These are phyloP conservation scores for Gilbertella persicaria DNA, from an alignment of 371 early-diverging fungal genomes.

Conservation along the genomic window DNA sequence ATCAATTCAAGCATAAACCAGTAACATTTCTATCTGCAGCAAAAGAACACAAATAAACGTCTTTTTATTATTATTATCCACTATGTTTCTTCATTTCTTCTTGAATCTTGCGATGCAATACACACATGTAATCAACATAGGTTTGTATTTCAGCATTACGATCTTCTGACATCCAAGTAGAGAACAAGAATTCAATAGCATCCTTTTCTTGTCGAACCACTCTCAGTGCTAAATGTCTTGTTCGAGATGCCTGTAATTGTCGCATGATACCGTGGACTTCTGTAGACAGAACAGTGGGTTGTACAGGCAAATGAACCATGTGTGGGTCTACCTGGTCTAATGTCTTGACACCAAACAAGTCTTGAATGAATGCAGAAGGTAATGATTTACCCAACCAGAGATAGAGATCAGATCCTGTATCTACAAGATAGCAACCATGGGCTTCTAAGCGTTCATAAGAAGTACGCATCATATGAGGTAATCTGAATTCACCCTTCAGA, in stretches of 20 bases:
- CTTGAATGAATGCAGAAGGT: constrained; percentile 58
- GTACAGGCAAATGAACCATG: constrained; percentile 58
- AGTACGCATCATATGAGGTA: constrained; percentile 76
- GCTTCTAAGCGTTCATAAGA: constrained; percentile 78
- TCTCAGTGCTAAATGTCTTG: constrained; percentile 38
- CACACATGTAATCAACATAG: constrained; percentile 93
- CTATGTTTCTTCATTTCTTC: constrained; percentile 63
- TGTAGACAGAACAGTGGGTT: constrained; percentile 57
- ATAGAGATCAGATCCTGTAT: constrained; percentile 78
- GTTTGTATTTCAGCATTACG: constrained; percentile 87
- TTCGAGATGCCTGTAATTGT: constrained; percentile 60
- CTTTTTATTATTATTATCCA: constrained; percentile 21
- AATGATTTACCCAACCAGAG: constrained; percentile 89
- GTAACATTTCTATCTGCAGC: constrained; percentile 13
- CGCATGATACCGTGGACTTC: constrained; percentile 64
- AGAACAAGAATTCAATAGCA: constrained; percentile 56
- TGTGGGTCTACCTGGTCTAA: constrained; percentile 75
- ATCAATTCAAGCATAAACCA: constrained; percentile 15
- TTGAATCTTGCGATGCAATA: constrained; percentile 88
- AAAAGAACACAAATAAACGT: not conserved
- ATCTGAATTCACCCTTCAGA: constrained; percentile 39
- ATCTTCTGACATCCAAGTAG: constrained; percentile 79
- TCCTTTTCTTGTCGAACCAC: constrained; percentile 59
- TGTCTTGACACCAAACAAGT: constrained; percentile 75
- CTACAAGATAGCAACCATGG: constrained; percentile 79